A percentile compares a stretch with the other conserved stretches of the same genome.
phyloP scores from a whole-genome alignment of 768 basidiomycete genomes.

The Amylocystis lapponica region DNA sequence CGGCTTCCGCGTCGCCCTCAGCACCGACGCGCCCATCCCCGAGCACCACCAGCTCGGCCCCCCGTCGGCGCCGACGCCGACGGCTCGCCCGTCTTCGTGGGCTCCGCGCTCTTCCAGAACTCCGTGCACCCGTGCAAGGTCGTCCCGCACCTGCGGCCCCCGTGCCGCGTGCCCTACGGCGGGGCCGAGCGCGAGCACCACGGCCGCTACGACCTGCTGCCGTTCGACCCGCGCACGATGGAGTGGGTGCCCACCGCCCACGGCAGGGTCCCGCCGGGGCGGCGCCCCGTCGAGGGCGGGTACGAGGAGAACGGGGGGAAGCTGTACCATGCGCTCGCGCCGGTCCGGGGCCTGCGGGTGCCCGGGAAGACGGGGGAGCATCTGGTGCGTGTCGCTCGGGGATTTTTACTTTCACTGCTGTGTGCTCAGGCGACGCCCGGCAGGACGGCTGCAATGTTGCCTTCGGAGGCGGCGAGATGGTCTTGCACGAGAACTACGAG shows the following conservation, averaged over 20 bases:
- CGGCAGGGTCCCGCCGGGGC: conserved; percentile 53
- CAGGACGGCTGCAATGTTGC: conserved; percentile 40
- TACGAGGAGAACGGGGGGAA: conserved; percentile 64
- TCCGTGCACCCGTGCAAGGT: conserved; percentile 86
- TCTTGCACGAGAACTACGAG: conserved; percentile 34
- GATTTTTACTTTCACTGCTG: background rate
- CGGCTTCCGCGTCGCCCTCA: conserved; percentile 59
- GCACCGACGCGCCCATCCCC: conserved; percentile 36
- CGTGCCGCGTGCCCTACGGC: conserved; percentile 55
- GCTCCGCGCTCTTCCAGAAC: conserved; percentile 59
- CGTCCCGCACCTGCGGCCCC: conserved; percentile 47
- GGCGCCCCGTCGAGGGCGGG: conserved; percentile 63
- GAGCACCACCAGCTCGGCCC: conserved; percentile 32
- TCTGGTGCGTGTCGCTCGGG: conserved; percentile 41
- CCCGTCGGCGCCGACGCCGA: conserved; percentile 56
- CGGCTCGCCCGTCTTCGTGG: conserved; percentile 62
- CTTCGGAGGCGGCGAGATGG: conserved; percentile 33
- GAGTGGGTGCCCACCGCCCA: conserved; percentile 63
- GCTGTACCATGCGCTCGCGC: conserved; percentile 63
- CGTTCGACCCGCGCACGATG: conserved; percentile 63
- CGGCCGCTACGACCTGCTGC: conserved; percentile 71
- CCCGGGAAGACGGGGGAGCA: conserved; percentile 73
- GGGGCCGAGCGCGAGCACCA: conserved; percentile 53
- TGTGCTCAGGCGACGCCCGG: background rate
- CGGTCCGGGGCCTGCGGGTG: conserved; percentile 46